Base-by-base conservation (phyloP, 768 basidiomycete genomes). In the Suillus weaverae region DNA sequence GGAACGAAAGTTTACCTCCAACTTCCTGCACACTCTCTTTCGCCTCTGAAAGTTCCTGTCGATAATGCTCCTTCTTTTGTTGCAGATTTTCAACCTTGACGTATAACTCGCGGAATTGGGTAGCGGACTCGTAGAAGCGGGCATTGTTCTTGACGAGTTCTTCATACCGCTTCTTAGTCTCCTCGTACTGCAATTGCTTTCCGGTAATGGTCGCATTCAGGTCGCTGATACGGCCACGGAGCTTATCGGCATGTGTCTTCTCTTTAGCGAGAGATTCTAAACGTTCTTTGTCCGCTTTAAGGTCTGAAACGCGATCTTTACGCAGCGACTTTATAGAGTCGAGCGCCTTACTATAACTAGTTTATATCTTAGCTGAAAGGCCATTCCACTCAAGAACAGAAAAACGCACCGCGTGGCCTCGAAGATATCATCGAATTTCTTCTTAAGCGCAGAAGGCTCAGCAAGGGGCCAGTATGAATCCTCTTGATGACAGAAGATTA, bases 371-470 rank as follows among this genome's bases (percentile, higher is more conserved):
- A 60, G 35, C 36, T 32, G 16, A 50, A 60, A 53, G 9, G 56
- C 36, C 53, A 18, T 39, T 6, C 1, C 16, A 32, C 16, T 30
- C 11, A 55, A 7, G 41, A 51, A 64, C 36, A 36, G 36, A 32
- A 5, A 1, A 48, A 72, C 81, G 38, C 60, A 92, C 95, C 91
- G 91, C 22, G 96, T 99, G 4, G 97, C 97, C 77, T 99, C 97
- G 71, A 99, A 99, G 63, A 99, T 99, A 71, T 99, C 97, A 71
- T 99, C 97, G 66, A 99, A 99, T 75, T 99, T 99, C 84, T 98
- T 99, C 84, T 99, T 99, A 43, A 99, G 78, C 0, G 88, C 85
- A 13, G 92, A 80, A 2, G 97, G 92, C 70, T 99, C 97, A 0
- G 95, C 84, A 30, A 99, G 83, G 0, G 97, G 97, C 97, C 97